Evolutionary conservation across 2,329 filamentous ascomycete genomes (phyloP).

Genomic region (Arthrobotrys pseudoclavata): DNA sequence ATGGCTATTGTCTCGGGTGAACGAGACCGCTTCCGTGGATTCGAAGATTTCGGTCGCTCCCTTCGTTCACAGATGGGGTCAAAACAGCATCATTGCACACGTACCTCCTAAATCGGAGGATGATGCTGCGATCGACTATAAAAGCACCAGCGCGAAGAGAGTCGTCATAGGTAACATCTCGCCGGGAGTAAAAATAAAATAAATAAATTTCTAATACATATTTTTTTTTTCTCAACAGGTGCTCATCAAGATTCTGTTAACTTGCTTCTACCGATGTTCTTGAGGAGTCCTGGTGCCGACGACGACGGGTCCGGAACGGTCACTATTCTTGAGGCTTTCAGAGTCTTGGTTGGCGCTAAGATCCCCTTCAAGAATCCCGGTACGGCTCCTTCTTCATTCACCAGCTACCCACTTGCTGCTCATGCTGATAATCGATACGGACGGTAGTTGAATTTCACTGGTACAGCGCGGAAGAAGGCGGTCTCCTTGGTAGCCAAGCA

Average conservation of each 20-base stretch:
- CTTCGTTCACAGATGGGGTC: conserved; percentile 87
- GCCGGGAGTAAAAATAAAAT: no score
- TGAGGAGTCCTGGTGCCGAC: conserved; percentile 91
- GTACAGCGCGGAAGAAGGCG: conserved; percentile 92
- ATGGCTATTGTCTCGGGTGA: conserved; percentile 85
- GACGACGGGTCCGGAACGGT: conserved; percentile 94
- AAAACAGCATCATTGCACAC: conserved; percentile 90
- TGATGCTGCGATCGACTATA: not conserved
- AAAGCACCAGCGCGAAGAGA: conserved; percentile 40
- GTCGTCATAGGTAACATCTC: conserved; percentile 36
- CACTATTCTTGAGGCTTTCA: conserved; percentile 91
- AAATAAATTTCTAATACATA: not conserved
- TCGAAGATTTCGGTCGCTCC: conserved; percentile 65
- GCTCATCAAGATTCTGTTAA: conserved; percentile 97
- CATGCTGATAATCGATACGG: conserved; percentile 64
- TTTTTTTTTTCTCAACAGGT: conserved; percentile 70
- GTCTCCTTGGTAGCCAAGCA: conserved; percentile 87
- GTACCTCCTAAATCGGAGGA: conserved; percentile 72
- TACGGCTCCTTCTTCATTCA: conserved; percentile 5
- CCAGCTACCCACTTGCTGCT: not conserved
- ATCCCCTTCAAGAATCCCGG: conserved; percentile 53
- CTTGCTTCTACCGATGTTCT: conserved; percentile 84
- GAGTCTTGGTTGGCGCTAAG: conserved; percentile 76
- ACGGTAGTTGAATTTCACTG: conserved; percentile 98
- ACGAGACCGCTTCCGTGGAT: conserved; percentile 75